Conservation (phyloP, 2,329 filamentous ascomycete species). For the Sclerotinia spermophila region DNA sequence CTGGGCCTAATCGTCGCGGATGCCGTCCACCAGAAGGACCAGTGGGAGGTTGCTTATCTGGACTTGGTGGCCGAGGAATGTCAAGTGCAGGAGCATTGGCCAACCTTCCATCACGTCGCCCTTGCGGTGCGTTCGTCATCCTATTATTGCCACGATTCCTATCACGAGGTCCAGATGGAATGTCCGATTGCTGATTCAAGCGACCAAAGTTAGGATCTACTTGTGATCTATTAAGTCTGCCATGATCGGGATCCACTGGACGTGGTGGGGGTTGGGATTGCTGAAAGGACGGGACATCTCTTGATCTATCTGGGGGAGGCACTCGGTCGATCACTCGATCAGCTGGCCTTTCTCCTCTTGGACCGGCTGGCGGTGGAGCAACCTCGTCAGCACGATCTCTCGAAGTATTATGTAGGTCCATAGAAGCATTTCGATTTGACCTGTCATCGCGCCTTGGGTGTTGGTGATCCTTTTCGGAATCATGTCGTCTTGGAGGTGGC, state of each 20-base stretch:
- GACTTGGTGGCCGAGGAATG: slow-evolving; percentile 33
- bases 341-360: slow-evolving; percentile 40
- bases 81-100: slow-evolving; percentile 22
- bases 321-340: slow-evolving; percentile 46
- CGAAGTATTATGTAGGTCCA: slow-evolving; percentile 26
- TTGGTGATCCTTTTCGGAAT: slow-evolving; percentile 39
- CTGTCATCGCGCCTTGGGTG: slow-evolving; percentile 36
- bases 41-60: slow-evolving; percentile 37
- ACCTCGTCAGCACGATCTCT: slow-evolving; percentile 30
- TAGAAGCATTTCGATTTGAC: slow-evolving; percentile 23
- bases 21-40: slow-evolving; percentile 35
- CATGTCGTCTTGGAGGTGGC: slow-evolving; percentile 51
- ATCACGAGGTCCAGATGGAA: slow-evolving; percentile 55
- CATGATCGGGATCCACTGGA: slow-evolving; percentile 48
- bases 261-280: slow-evolving; percentile 38
- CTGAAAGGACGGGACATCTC: slow-evolving; percentile 38
- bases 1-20: slow-evolving; percentile 28
- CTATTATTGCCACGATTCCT: slow-evolving; percentile 42
- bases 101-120: slow-evolving; percentile 28
- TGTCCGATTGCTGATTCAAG: slow-evolving; percentile 49
- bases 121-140: slow-evolving; percentile 22
- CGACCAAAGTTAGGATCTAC: slow-evolving; percentile 62
- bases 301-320: slow-evolving; percentile 39
- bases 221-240: slow-evolving; percentile 44
- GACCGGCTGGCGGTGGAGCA: slow-evolving; percentile 35